These are phyloP conservation scores for Exophiala sp. DNA, from an alignment of 2,329 filamentous ascomycete species.

Conservation along the genomic window DNA sequence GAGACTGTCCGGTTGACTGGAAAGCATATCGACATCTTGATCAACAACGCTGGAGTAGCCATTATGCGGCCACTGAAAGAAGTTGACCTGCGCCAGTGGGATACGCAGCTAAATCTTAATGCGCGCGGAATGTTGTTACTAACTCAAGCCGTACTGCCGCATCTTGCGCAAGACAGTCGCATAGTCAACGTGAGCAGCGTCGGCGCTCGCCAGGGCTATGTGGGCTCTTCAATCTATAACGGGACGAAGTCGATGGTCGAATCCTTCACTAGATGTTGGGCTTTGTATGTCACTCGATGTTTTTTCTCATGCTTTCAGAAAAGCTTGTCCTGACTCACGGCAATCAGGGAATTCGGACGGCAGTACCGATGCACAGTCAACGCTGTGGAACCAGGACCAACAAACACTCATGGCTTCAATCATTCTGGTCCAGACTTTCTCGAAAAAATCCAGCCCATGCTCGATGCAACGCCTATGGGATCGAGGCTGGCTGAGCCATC, in stretches of 20 bases:
- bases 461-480: constrained; percentile 45
- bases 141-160: constrained; percentile 29
- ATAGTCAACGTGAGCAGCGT: constrained; percentile 38
- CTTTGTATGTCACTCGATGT: constrained; percentile 8
- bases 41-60: constrained; percentile 16
- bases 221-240: constrained; percentile 44
- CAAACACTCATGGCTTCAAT: constrained; percentile 31
- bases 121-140: constrained; percentile 46
- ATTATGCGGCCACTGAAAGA: constrained; percentile 11
- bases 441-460: constrained; percentile 41
- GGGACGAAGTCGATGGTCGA: constrained; percentile 52
- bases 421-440: constrained; percentile 41
- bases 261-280: constrained; percentile 45
- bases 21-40: constrained; percentile 13
- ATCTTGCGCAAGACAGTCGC: constrained; percentile 36
- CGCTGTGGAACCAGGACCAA: constrained; percentile 31
- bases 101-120: constrained; percentile 45
- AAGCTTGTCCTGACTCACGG: neutral
- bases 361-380: constrained; percentile 33
- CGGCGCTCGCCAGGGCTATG: constrained; percentile 10
- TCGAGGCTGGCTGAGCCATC: constrained; percentile 42
- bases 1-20: constrained; percentile 1
- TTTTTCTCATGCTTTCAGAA: no score
- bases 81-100: constrained; percentile 44
- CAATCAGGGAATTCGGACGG: constrained; percentile 25